Conservation (phyloP, 495 filamentous ascomycete genomes). For the Tuber brumale region DNA sequence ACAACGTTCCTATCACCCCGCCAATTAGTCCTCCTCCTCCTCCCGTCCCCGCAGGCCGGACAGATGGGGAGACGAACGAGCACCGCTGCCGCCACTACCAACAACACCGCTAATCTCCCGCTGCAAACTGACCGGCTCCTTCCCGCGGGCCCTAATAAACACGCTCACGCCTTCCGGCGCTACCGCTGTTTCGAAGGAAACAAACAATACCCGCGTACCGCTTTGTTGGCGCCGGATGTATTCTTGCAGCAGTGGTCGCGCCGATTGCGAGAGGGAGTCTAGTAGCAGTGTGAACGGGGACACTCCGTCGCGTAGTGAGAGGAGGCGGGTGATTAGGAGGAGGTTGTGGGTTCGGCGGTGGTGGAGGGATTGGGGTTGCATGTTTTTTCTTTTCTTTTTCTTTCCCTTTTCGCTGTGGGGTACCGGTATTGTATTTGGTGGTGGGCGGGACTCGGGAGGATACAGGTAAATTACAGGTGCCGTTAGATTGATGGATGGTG, state of each 20-base stretch:
- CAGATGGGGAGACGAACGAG: conserved; percentile 36
- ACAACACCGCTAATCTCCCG: conserved; percentile 56
- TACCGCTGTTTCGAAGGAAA: conserved; percentile 66
- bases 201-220: conserved; percentile 57
- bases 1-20: conserved; percentile 47
- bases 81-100: conserved; percentile 39
- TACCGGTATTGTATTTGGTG: not conserved
- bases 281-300: conserved; percentile 81
- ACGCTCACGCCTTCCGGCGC: conserved; percentile 55
- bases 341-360: conserved; percentile 80
- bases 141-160: conserved; percentile 59
- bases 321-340: conserved; percentile 74
- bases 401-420: not conserved
- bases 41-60: conserved; percentile 20
- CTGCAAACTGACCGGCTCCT: conserved; percentile 49
- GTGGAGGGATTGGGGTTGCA: conserved; percentile 45
- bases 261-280: conserved; percentile 79
- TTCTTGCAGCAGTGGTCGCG: conserved; percentile 61
- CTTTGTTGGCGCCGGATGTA: conserved; percentile 54
- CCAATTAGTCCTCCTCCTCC: conserved; percentile 44
- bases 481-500: not conserved
- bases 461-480: not conserved
- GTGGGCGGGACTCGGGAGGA: not conserved
- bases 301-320: conserved; percentile 67
- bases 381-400: not conserved